Conservation (phyloP, 306 rosid species). For the Crotalaria pallida region DNA sequence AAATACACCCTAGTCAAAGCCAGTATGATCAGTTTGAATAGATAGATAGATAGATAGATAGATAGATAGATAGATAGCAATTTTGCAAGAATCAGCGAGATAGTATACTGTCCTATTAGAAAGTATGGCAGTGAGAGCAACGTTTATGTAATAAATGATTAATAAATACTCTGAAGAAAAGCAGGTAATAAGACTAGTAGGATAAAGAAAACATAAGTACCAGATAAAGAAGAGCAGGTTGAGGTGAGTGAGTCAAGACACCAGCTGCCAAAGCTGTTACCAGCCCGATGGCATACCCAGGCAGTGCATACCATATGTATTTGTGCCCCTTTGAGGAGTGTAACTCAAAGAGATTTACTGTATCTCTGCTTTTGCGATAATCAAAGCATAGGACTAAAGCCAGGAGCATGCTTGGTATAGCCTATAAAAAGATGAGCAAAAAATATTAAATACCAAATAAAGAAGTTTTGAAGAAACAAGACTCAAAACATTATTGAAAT, state of each 20-base stretch:
- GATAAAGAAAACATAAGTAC: conserved; percentile 35
- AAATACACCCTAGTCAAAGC: neutral
- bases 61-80: neutral
- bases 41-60: too few relatives aligned
- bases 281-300: conserved; percentile 93
- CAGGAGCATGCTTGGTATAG: conserved; percentile 93
- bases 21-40: neutral
- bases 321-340: conserved; percentile 89
- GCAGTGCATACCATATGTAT: conserved; percentile 95
- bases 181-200: neutral
- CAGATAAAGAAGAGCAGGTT: conserved; percentile 96
- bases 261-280: conserved; percentile 91
- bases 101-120: neutral
- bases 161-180: neutral
- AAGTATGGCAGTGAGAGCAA: neutral
- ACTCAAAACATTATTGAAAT: neutral
- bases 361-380: conserved; percentile 69
- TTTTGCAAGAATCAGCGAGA: neutral
- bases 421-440: conserved; percentile 41
- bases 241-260: conserved; percentile 86
- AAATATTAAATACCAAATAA: neutral
- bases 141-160: neutral
- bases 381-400: conserved; percentile 94
- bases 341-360: conserved; percentile 62
- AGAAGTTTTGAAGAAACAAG: neutral